Evolutionary conservation across 2,329 filamentous ascomycete genomes (phyloP).

Genomic region (Orbilia oligospora): DNA sequence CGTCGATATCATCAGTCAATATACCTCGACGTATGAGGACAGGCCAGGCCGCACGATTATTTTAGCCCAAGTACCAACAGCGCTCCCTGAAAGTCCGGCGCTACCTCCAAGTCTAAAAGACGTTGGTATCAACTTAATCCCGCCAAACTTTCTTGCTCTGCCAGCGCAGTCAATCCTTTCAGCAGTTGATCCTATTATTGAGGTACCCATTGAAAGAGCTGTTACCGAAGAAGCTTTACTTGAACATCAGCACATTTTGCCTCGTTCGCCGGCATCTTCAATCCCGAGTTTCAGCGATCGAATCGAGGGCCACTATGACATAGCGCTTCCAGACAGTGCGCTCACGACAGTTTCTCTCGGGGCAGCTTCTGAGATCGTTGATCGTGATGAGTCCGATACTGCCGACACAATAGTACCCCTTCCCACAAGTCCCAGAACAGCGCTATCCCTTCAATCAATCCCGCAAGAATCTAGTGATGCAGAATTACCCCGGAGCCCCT

Average conservation of each 20-base stretch:
- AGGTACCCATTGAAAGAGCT: background rate
- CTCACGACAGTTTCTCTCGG: background rate
- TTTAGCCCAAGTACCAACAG: background rate
- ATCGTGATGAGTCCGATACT: background rate
- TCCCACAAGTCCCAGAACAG: constrained; percentile 25
- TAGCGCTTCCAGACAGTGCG: constrained; percentile 21
- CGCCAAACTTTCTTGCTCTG: constrained; percentile 9
- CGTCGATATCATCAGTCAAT: constrained; percentile 18
- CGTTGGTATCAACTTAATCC: background rate
- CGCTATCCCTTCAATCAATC: background rate
- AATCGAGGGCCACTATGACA: background rate
- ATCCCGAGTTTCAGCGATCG: background rate
- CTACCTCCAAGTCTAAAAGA: constrained; percentile 20
- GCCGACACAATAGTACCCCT: constrained; percentile 1
- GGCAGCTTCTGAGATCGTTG: background rate
- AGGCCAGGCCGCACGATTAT: background rate
- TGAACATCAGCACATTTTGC: constrained; percentile 7
- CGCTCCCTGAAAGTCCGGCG: constrained; percentile 24
- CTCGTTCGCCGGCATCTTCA: constrained; percentile 28
- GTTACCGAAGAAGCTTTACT: background rate
- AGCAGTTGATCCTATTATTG: background rate
- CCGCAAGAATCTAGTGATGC: background rate
- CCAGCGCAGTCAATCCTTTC: background rate
- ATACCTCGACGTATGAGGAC: constrained; percentile 5
- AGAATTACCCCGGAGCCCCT: constrained; percentile 28